Evolutionary conservation across 176 grass and related monocot species (phyloP), one percentile per base, ranked within the genome.

Genomic region (Bolboschoenus planiculmis): DNA sequence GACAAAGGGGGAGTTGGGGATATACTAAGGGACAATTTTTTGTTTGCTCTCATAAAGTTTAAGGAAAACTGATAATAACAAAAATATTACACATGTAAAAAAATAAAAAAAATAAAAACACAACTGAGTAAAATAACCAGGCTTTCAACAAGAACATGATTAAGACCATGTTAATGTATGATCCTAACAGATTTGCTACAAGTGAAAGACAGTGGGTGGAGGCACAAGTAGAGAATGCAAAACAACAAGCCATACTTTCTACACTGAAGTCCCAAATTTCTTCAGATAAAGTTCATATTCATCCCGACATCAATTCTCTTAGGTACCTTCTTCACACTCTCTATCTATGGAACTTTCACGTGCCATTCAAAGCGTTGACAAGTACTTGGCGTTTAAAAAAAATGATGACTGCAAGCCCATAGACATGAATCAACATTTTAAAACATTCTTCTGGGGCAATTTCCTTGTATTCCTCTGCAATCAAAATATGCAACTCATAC

Each of bases 141-240:
- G 30, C 1, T 64, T 64, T 27, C 66, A 71, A 71, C n/a, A 24
- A 71, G 30, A 23, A 71, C 16, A 23, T 68, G 18, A 21, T 56
- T n/a, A 10, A 5, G 23, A 56, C 10, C 36, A 39, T 59, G 51
- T 58, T 79, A 1, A 36, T 80, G 29, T 71, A 23, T 43, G 33
- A 30, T 43, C 24, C 18, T 29, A 72, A 92, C 75, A 98, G 96
- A 95, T 98, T 98, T 88, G 96, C 92, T 30, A 98, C 92, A 83
- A 98, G 96, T 89, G 96, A 98, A 87, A 88, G 96, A 30, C 96
- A 98, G 57, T 98, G 96, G 92, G 93, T 98, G 87, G 96, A 98
- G 88, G 92, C 96, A 42, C 96, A 95, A 86, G 96, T 98, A 54
- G 96, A 98, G 82, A 98, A 93, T 78, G 84, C 96, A 85, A 98